Evolutionary conservation across 352 stramenopile species (phyloP).

Genomic region (Globisporangium okanoganense): DNA sequence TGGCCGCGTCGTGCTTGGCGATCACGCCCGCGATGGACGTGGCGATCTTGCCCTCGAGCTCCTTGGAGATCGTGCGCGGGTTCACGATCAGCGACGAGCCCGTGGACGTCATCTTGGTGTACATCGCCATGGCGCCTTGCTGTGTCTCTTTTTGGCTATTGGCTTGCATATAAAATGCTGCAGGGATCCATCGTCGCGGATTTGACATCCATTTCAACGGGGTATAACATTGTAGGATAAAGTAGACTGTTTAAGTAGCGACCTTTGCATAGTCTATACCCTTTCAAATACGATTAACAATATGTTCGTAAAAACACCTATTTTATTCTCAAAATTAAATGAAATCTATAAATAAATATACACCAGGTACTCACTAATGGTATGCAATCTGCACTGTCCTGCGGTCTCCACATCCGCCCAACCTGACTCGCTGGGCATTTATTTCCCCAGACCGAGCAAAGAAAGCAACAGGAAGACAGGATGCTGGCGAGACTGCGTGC

Average conservation of each 20-base stretch:
- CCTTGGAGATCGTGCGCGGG: slow-evolving; percentile 75
- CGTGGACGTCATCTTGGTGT: slow-evolving; percentile 72
- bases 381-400: neutral
- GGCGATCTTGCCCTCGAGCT: slow-evolving; percentile 79
- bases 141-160: neutral
- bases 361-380: neutral
- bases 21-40: slow-evolving; percentile 66
- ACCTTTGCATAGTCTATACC: neutral
- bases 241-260: neutral
- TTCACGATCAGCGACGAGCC: slow-evolving; percentile 70
- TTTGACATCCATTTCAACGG: neutral
- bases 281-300: neutral
- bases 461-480: slow-evolving; percentile 7
- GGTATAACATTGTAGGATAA: neutral
- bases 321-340: neutral
- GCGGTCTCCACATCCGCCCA: neutral
- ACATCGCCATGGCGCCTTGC: slow-evolving; percentile 47
- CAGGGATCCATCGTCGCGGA: neutral
- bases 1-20: slow-evolving; percentile 52
- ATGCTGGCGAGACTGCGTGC: slow-evolving; percentile 43
- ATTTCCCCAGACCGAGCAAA: neutral
- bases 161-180: neutral
- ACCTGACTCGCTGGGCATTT: neutral
- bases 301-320: no score
- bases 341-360: neutral